Conservation (phyloP, 768 basidiomycete genomes). For the Flagelloscypha sp. region DNA sequence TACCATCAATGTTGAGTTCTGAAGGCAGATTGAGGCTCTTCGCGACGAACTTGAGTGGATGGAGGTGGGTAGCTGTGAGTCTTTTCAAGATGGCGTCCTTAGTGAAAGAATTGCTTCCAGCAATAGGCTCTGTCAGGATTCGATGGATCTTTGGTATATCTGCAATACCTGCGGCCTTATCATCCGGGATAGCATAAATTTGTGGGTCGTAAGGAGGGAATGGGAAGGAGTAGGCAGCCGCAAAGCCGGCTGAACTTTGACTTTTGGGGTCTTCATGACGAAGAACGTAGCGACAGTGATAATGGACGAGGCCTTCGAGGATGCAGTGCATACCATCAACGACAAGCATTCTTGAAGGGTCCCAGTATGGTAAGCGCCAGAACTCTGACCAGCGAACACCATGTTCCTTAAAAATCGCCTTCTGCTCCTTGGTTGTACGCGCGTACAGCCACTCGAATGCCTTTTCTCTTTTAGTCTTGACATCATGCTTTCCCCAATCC, state of each 20-base stretch:
- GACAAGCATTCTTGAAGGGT: conserved; percentile 11
- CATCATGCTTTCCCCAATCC: conserved; percentile 2
- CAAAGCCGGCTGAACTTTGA: background rate
- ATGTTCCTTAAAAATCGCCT: conserved; percentile 6
- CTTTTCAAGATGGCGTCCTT: too few species aligned
- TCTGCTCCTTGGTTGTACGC: background rate
- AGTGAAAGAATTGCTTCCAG: too few species aligned
- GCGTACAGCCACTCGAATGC: conserved; percentile 5
- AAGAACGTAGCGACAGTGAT: background rate
- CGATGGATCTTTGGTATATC: background rate
- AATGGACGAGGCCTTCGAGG: conserved; percentile 1
- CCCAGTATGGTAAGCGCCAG: conserved; percentile 16
- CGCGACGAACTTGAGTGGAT: too few species aligned
- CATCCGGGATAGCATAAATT: too few species aligned
- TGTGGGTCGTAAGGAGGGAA: too few species aligned
- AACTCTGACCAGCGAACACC: conserved; percentile 13
- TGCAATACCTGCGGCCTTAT: too few species aligned
- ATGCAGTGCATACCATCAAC: conserved; percentile 18
- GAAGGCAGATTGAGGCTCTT: too few species aligned
- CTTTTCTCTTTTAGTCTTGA: background rate
- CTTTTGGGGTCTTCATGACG: conserved; percentile 3
- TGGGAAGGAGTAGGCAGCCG: background rate
- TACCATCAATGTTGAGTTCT: too few species aligned
- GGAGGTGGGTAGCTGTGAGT: too few species aligned
- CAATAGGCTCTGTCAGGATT: background rate